Percentiles rank a stretch among this genome's conserved stretches.
Conservation (phyloP, 2,329 filamentous ascomycete species). For the Diaporthe longicolla region DNA sequence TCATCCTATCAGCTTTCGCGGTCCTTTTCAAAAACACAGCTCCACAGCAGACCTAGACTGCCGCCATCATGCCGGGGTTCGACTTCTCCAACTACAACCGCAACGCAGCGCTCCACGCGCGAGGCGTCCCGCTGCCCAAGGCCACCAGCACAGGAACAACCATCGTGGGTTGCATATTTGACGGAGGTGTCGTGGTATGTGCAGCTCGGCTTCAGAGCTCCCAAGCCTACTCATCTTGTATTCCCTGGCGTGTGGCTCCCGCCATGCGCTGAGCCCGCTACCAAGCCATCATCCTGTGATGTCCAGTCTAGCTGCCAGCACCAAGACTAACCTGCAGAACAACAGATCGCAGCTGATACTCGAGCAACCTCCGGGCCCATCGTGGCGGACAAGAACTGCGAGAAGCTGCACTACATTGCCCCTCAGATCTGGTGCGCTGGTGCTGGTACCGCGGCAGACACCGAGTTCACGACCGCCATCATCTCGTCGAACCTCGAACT, state of each 20-base stretch:
- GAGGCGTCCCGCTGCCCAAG: constrained; percentile 94
- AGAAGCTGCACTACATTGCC: constrained; percentile 99
- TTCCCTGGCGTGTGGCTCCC: not conserved
- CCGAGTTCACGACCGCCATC: constrained; percentile 98
- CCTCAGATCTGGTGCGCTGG: constrained; percentile 99
- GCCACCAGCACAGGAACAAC: constrained; percentile 99
- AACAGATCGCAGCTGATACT: constrained; percentile 95
- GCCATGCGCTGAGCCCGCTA: not conserved
- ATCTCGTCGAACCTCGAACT: constrained; percentile 99
- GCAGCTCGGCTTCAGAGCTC: not conserved
- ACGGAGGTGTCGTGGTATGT: constrained; percentile 93
- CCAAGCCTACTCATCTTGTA: not conserved
- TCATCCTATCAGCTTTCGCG: not conserved
- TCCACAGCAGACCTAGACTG: constrained; percentile 10
- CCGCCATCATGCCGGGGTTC: constrained; percentile 88
- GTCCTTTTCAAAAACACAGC: not conserved
- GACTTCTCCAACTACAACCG: constrained; percentile 99
- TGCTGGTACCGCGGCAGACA: constrained; percentile 97
- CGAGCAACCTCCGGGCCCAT: constrained; percentile 97
- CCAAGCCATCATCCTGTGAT: not conserved
- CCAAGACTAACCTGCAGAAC: constrained; percentile 4
- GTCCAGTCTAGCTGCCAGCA: not conserved
- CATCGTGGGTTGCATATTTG: constrained; percentile 96
- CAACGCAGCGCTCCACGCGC: constrained; percentile 94
- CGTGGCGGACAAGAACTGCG: constrained; percentile 99